A percentile compares a stretch with the other conserved stretches of the same genome.
phyloP scores from a whole-genome alignment of 1,139 yeast species.

The Nematodospora anomalae region DNA sequence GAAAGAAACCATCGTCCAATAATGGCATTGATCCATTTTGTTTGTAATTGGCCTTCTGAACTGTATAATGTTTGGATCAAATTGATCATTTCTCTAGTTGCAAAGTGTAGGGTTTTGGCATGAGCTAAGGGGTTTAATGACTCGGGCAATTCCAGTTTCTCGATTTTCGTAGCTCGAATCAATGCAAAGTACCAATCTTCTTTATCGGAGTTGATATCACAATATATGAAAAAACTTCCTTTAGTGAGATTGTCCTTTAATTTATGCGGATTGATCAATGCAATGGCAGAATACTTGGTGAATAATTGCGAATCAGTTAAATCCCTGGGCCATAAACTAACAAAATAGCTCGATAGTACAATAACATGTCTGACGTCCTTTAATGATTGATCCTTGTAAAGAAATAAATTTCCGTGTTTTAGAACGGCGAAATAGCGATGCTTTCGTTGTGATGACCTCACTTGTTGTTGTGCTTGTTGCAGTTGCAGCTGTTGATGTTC shows the following conservation, averaged over 20 bases:
- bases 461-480: slow-evolving; percentile 10
- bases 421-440: slow-evolving; percentile 67
- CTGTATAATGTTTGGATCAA: slow-evolving; percentile 77
- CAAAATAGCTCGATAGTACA: slow-evolving; percentile 67
- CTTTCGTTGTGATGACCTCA: slow-evolving; percentile 37
- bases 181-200: slow-evolving; percentile 92
- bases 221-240: slow-evolving; percentile 68
- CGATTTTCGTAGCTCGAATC: slow-evolving; percentile 64
- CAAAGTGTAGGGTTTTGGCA: slow-evolving; percentile 75
- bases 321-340: slow-evolving; percentile 84
- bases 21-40: slow-evolving; percentile 89
- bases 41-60: slow-evolving; percentile 77
- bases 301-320: slow-evolving; percentile 74
- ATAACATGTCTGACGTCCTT: slow-evolving; percentile 77
- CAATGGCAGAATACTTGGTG: slow-evolving; percentile 76
- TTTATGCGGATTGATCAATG: slow-evolving; percentile 46
- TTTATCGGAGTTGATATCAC: slow-evolving; percentile 75
- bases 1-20: slow-evolving; percentile 80
- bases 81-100: slow-evolving; percentile 68
- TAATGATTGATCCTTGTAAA: slow-evolving; percentile 69
- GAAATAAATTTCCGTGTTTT: slow-evolving; percentile 82
- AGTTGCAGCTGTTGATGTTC: slow-evolving; percentile 1
- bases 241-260: slow-evolving; percentile 19
- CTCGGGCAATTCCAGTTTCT: slow-evolving; percentile 15
- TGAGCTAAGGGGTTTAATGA: slow-evolving; percentile 36